phyloP scores from a whole-genome alignment of 352 stramenopile genomes.

The Pythium monospermum region DNA sequence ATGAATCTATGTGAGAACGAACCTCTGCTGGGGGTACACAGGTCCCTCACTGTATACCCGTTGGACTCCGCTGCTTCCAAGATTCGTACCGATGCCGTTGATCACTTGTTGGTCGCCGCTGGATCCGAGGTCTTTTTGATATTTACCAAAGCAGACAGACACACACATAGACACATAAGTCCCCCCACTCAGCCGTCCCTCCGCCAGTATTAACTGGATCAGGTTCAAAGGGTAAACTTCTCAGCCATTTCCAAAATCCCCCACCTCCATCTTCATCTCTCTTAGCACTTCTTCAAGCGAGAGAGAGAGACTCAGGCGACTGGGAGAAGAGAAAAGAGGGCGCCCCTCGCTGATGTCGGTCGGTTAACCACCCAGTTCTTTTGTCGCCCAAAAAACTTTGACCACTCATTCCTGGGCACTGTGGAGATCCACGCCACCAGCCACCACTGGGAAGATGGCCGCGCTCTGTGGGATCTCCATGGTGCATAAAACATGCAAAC shows the following conservation, averaged over 20 bases:
- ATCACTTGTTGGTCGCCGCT: not conserved
- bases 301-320: too few species aligned
- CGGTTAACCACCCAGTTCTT: conserved; percentile 18
- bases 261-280: too few species aligned
- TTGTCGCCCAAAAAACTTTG: too few species aligned
- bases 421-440: too few species aligned
- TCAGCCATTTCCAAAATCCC: conserved; percentile 32
- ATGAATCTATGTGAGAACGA: not conserved
- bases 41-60: too few species aligned
- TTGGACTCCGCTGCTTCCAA: too few species aligned
- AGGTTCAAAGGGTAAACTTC: conserved; percentile 60
- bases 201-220: conserved; percentile 61
- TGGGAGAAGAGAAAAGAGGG: conserved; percentile 23
- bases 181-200: conserved; percentile 39
- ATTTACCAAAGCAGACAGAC: conserved; percentile 6
- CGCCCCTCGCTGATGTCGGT: conserved; percentile 47
- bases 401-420: too few species aligned
- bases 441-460: not conserved
- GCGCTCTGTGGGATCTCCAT: not conserved
- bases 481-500: not conserved
- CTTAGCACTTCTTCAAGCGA: too few species aligned
- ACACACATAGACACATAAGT: conserved; percentile 26
- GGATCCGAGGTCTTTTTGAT: not conserved
- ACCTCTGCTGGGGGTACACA: not conserved
- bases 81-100: conserved; percentile 4